Evolutionary conservation across 73 alveolate genomes (phyloP).

Genomic region (Paramecium bursaria): DNA sequence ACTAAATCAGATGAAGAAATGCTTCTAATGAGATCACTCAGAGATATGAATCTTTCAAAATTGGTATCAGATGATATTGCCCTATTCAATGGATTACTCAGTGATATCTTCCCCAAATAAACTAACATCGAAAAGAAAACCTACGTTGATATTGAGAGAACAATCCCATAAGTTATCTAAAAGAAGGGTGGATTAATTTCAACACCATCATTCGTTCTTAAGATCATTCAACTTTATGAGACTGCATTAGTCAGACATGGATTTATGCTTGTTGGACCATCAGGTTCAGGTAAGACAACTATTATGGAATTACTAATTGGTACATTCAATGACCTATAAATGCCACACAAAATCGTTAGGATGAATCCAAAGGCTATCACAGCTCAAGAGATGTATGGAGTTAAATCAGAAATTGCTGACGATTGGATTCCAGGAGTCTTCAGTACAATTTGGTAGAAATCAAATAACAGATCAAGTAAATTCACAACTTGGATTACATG

Average conservation of each 20-base stretch:
- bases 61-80: conserved; percentile 99
- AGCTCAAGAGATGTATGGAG: conserved; percentile 99
- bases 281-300: conserved; percentile 97
- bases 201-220: conserved; percentile 79
- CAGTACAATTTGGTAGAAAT: conserved; percentile 99
- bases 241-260: conserved; percentile 99
- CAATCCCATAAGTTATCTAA: conserved; percentile 72
- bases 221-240: conserved; percentile 98
- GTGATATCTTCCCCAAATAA: conserved; percentile 99
- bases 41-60: conserved; percentile 99
- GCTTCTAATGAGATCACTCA: conserved; percentile 95
- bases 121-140: conserved; percentile 97
- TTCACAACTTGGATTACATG: conserved; percentile 99
- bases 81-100: conserved; percentile 95
- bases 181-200: conserved; percentile 65
- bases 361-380: conserved; percentile 99
- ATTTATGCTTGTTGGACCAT: conserved; percentile 99
- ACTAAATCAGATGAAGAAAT: conserved; percentile 93
- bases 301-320: conserved; percentile 85
- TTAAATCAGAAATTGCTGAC: conserved; percentile 97
- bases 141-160: conserved; percentile 95
- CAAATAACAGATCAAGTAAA: conserved; percentile 94
- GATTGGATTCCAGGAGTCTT: conserved; percentile 99
- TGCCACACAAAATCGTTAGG: conserved; percentile 75
- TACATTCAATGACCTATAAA: conserved; percentile 76